These are phyloP conservation scores for Fonsecaea monophora DNA, from an alignment of 2,329 filamentous ascomycete species.

Conservation along the genomic window DNA sequence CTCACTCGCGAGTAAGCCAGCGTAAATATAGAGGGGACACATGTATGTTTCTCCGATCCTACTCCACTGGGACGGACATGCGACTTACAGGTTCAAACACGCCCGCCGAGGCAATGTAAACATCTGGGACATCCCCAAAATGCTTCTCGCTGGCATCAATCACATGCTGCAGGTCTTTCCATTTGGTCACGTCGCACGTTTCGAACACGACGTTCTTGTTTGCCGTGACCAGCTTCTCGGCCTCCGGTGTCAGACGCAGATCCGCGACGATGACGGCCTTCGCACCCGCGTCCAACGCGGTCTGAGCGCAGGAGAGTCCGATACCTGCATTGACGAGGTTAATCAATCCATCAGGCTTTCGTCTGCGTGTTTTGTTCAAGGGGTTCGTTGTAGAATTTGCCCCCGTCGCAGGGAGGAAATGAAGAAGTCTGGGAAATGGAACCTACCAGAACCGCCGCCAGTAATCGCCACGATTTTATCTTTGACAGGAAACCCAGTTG, in stretches of 20 bases:
- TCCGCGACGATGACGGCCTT: conserved; percentile 9
- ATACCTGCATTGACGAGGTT: neutral
- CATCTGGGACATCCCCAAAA: conserved; percentile 18
- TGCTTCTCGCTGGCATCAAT: neutral
- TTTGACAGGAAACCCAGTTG: neutral
- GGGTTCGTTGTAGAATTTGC: neutral
- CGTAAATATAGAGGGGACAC: no score
- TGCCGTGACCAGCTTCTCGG: neutral
- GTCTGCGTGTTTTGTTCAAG: neutral
- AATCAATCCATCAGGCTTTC: neutral
- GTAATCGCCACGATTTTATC: conserved; percentile 4
- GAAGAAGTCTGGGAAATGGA: neutral
- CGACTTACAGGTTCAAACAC: conserved; percentile 20
- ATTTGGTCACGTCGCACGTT: conserved; percentile 14
- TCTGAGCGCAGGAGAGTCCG: neutral
- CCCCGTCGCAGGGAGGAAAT: neutral
- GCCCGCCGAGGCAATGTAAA: conserved; percentile 12
- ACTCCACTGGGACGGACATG: neutral
- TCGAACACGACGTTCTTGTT: conserved; percentile 2
- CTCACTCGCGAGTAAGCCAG: no score
- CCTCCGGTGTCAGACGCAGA: neutral
- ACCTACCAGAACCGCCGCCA: conserved; percentile 1
- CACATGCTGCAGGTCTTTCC: conserved; percentile 6
- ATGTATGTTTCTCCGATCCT: conserved; percentile 6
- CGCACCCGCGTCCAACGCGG: neutral